These are phyloP conservation scores for Stagonosporopsis tanaceti DNA, from an alignment of 2,329 filamentous ascomycete species.

Conservation along the genomic window DNA sequence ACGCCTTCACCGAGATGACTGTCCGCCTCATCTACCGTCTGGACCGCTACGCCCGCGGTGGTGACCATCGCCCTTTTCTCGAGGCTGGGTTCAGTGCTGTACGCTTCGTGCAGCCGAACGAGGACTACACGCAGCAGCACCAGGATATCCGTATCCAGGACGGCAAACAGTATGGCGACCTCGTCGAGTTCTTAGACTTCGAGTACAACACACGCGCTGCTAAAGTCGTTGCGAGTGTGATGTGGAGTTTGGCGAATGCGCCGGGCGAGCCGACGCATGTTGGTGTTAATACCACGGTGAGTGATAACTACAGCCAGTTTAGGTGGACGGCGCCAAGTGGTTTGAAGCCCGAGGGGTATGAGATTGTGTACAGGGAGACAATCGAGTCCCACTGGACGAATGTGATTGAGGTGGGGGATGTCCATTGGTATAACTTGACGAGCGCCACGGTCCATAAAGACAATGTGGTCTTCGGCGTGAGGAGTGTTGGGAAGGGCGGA, in stretches of 20 bases:
- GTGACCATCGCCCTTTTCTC: constrained; percentile 63
- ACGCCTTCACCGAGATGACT: constrained; percentile 59
- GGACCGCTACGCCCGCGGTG: constrained; percentile 63
- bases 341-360: constrained; percentile 55
- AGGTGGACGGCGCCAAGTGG: constrained; percentile 55
- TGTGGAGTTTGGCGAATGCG: constrained; percentile 61
- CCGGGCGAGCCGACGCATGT: constrained; percentile 59
- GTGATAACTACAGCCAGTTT: constrained; percentile 59
- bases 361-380: constrained; percentile 62
- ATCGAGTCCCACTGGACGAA: constrained; percentile 59
- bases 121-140: constrained; percentile 64
- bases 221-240: constrained; percentile 60
- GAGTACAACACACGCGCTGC: constrained; percentile 62
- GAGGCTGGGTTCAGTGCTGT: constrained; percentile 60
- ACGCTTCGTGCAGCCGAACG: constrained; percentile 63
- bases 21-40: constrained; percentile 62
- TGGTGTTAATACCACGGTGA: constrained; percentile 51
- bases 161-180: constrained; percentile 62
- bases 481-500: constrained; percentile 57
- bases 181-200: constrained; percentile 62
- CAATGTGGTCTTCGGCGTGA: constrained; percentile 62
- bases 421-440: constrained; percentile 46
- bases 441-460: constrained; percentile 61
- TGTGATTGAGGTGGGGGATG: constrained; percentile 56
- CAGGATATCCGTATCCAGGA: constrained; percentile 59